These are phyloP conservation scores for Cordia subcordata DNA, from an alignment of 257 asterid genomes.

Conservation along the genomic window DNA sequence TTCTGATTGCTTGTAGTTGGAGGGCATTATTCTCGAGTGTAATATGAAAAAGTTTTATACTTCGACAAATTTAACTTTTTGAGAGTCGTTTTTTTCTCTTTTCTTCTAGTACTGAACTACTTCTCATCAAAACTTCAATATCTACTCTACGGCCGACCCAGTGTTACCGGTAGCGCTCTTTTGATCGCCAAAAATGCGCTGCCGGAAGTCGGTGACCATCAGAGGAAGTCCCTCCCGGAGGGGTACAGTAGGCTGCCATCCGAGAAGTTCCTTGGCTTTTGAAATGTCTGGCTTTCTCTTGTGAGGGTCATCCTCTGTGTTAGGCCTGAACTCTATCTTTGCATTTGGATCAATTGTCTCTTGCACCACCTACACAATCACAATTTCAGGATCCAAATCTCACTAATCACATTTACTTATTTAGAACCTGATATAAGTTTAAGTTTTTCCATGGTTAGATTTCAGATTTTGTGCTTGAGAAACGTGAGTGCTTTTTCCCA, in stretches of 20 bases:
- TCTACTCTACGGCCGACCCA: not conserved
- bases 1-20: too few species aligned
- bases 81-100: too few species aligned
- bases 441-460: too few species aligned
- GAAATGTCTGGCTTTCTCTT: constrained; percentile 84
- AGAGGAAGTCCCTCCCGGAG: constrained; percentile 79
- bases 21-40: too few species aligned
- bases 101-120: too few species aligned
- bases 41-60: too few species aligned
- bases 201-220: constrained; percentile 71
- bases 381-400: not conserved
- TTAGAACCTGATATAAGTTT: too few species aligned
- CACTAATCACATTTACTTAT: too few species aligned
- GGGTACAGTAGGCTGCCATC: constrained; percentile 71
- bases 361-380: constrained; percentile 58
- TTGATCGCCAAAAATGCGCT: constrained; percentile 55
- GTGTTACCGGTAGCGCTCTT: constrained; percentile 11
- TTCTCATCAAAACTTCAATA: too few species aligned
- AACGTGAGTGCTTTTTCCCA: not conserved
- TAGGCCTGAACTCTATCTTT: constrained; percentile 63
- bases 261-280: constrained; percentile 64
- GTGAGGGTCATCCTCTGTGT: constrained; percentile 88
- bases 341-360: constrained; percentile 75
- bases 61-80: too few species aligned
- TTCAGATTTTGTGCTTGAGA: not conserved